phyloP scores from a whole-genome alignment of 2,329 filamentous ascomycete species.

The Hawksworthiomyces lignivorus region DNA sequence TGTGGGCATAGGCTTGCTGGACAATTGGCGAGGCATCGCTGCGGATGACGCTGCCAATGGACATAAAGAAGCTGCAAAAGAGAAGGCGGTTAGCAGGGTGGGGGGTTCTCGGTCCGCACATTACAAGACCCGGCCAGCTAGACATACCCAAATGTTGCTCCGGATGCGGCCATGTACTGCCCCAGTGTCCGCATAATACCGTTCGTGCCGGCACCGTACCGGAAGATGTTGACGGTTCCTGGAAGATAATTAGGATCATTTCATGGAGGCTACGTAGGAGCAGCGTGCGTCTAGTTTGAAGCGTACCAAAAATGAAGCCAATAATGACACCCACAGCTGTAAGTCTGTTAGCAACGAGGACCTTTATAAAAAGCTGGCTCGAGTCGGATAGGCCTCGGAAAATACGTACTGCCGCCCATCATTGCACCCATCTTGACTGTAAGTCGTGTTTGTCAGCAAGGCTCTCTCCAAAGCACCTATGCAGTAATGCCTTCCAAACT shows the following conservation, averaged over 20 bases:
- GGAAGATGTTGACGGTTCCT: constrained; percentile 92
- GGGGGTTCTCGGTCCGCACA: not conserved
- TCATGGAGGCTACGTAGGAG: too few species aligned
- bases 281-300: not conserved
- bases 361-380: not conserved
- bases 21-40: constrained; percentile 70
- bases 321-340: constrained; percentile 91
- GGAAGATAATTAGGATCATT: constrained; percentile 1
- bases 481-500: too few species aligned
- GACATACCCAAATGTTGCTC: constrained; percentile 86
- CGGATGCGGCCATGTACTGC: constrained; percentile 94
- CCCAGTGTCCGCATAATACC: constrained; percentile 90
- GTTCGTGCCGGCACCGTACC: constrained; percentile 87
- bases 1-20: constrained; percentile 66
- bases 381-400: not conserved
- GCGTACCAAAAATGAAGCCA: constrained; percentile 89
- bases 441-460: constrained; percentile 21
- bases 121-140: not conserved
- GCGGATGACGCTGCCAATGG: constrained; percentile 91
- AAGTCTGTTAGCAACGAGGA: constrained; percentile 22
- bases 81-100: not conserved
- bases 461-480: too few species aligned
- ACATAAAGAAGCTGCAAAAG: constrained; percentile 81
- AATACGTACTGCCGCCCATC: constrained; percentile 92
- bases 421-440: constrained; percentile 95